Evolutionary conservation across 208 protist genomes (phyloP).

Genomic region (Naegleria fowleri): DNA sequence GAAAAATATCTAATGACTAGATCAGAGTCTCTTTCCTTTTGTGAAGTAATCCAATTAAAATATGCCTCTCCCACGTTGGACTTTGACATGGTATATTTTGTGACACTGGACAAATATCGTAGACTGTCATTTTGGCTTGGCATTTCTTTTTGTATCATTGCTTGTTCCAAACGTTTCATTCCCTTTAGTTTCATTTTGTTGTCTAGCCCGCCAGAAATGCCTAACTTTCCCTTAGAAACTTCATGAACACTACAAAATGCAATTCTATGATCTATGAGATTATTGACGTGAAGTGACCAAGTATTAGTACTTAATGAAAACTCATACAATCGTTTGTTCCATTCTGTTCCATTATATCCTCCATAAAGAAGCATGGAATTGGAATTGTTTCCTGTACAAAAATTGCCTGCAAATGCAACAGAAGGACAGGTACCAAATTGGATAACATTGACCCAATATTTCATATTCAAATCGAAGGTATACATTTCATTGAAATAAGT

Average conservation of each 20-base stretch:
- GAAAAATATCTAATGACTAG: background rate
- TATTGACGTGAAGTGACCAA: background rate
- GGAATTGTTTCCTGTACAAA: background rate
- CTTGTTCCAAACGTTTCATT: background rate
- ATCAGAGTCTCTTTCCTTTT: background rate
- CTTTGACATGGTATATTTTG: background rate
- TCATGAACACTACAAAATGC: background rate
- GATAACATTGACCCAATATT: background rate
- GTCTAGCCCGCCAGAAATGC: background rate
- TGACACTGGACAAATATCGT: background rate
- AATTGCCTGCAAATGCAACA: background rate
- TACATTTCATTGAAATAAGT: background rate
- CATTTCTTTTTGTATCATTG: background rate
- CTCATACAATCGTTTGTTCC: background rate
- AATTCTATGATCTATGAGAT: background rate
- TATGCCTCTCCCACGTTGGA: background rate
- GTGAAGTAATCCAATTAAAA: background rate
- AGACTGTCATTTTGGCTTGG: background rate
- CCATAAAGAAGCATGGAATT: background rate
- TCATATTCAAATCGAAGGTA: background rate
- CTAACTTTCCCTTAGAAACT: background rate
- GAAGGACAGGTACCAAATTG: background rate
- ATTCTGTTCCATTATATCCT: background rate
- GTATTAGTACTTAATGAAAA: background rate
- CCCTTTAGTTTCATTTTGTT: background rate